These are phyloP conservation scores for Eutrema heterophyllum DNA, from an alignment of 345 rosid species.

Conservation along the genomic window DNA sequence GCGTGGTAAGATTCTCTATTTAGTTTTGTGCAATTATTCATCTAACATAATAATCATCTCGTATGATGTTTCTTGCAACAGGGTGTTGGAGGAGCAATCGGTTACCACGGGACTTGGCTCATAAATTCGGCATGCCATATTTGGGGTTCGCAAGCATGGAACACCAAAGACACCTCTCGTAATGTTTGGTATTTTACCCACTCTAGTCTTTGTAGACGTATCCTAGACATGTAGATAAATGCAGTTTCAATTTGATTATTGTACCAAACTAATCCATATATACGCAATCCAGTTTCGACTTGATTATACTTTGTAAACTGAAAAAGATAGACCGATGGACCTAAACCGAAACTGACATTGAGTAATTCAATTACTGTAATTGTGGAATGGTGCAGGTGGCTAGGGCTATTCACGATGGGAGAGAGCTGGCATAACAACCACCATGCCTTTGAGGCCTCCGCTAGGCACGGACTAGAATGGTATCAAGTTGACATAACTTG, in stretches of 20 bases:
- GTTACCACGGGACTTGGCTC: constrained; percentile 73
- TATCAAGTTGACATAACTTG: constrained; percentile 84
- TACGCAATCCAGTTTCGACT: background rate
- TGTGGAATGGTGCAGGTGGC: constrained; percentile 52
- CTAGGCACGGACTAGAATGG: constrained; percentile 84
- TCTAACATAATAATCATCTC: background rate
- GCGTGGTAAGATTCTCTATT: constrained; percentile 52
- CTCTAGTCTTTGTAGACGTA: background rate
- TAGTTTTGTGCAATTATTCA: background rate
- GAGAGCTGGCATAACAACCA: constrained; percentile 96
- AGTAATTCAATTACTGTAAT: background rate
- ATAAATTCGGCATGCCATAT: constrained; percentile 85
- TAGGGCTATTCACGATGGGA: constrained; percentile 72
- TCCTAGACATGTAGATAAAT: background rate
- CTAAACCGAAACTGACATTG: background rate
- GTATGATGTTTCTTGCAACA: constrained; percentile 2
- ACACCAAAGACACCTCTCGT: constrained; percentile 70
- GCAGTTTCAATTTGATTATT: background rate
- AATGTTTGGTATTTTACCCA: constrained; percentile 56
- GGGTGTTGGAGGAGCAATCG: constrained; percentile 60
- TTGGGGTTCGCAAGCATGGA: constrained; percentile 84
- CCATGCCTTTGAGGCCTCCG: constrained; percentile 80
- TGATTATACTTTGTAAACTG: background rate
- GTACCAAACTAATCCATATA: background rate
- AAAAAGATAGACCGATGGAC: too few species aligned